phyloP scores from a whole-genome alignment of 2,329 filamentous ascomycete genomes.

The Neopestalotiopsis sp. region DNA sequence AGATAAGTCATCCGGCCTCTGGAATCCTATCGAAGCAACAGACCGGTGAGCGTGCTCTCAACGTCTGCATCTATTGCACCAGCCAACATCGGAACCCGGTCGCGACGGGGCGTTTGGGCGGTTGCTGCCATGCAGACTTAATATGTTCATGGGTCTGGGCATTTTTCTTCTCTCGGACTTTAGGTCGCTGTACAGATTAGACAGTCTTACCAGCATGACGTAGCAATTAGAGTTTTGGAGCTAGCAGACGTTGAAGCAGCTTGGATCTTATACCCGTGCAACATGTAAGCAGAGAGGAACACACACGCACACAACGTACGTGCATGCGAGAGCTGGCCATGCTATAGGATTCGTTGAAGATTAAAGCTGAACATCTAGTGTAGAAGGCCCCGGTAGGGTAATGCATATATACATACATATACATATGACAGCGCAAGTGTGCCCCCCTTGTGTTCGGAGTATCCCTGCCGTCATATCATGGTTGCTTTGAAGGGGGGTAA shows the following conservation, averaged over 20 bases:
- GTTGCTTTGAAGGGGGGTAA: neutral
- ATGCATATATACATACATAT: neutral
- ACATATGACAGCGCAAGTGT: neutral
- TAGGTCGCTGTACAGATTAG: neutral
- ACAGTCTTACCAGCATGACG: conserved; percentile 12
- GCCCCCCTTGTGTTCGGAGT: neutral
- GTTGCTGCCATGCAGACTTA: neutral
- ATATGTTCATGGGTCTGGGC: neutral
- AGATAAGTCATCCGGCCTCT: neutral
- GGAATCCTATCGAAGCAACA: neutral
- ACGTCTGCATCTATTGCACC: neutral
- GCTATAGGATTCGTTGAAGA: neutral
- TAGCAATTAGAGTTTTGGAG: conserved; percentile 7
- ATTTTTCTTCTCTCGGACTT: neutral
- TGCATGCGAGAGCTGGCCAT: neutral
- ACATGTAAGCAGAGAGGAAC: conserved; percentile 9
- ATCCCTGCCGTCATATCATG: neutral
- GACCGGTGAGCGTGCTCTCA: neutral
- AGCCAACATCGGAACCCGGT: neutral
- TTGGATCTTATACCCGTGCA: conserved; percentile 9
- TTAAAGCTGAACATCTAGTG: neutral
- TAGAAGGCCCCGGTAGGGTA: neutral
- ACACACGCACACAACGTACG: neutral
- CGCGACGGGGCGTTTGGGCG: neutral
- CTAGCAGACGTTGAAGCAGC: neutral